phyloP scores from a whole-genome alignment of 306 rosid species.

The Vicia villosa region DNA sequence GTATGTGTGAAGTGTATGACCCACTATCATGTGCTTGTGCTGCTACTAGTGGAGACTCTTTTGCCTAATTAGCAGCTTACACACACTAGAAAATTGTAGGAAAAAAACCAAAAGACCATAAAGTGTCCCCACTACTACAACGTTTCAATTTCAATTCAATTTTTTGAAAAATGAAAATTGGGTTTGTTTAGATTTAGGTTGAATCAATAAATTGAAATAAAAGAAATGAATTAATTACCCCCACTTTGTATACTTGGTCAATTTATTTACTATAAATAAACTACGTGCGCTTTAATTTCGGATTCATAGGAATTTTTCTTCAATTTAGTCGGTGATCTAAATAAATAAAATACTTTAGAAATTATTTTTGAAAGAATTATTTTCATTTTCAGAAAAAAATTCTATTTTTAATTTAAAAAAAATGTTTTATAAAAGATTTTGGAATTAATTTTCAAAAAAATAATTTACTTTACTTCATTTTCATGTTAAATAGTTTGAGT shows the following conservation, averaged over 20 bases:
- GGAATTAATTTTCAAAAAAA: too few species aligned
- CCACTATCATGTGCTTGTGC: constrained; percentile 47
- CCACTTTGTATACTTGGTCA: constrained; percentile 4
- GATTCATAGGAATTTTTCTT: constrained; percentile 7
- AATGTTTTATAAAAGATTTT: too few species aligned
- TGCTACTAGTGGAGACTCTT: constrained; percentile 3
- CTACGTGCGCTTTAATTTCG: constrained; percentile 34
- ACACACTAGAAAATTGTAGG: neutral
- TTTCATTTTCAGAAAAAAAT: too few species aligned
- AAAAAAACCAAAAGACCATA: constrained; percentile 27
- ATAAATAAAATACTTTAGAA: too few species aligned
- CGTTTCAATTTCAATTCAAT: constrained; percentile 43
- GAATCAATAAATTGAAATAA: neutral
- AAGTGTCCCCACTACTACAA: constrained; percentile 45
- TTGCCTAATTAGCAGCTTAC: neutral
- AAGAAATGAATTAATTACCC: neutral
- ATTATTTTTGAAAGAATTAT: too few species aligned
- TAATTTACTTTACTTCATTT: too few species aligned
- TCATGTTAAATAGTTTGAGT: too few species aligned
- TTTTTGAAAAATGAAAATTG: too few species aligned
- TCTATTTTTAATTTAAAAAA: too few species aligned
- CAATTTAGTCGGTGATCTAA: constrained; percentile 24
- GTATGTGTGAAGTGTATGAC: constrained; percentile 26
- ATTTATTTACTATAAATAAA: neutral
- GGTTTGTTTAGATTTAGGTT: neutral